Evolutionary conservation across 192 early-diverging fungal genomes (phyloP).

Genomic region (Coemansia sp.): DNA sequence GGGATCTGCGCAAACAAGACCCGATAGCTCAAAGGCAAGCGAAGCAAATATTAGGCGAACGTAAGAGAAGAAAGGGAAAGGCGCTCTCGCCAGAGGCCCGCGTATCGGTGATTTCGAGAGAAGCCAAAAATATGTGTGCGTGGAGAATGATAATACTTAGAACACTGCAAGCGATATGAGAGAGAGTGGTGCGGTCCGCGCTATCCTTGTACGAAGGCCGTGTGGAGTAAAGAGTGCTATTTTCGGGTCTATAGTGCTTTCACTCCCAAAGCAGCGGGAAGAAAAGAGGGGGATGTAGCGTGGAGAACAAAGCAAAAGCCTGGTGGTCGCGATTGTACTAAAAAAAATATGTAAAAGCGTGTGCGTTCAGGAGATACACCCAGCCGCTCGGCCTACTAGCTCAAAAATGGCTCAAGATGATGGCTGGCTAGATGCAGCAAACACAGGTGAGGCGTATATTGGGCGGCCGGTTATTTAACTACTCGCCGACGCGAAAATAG

Average conservation of each 20-base stretch:
- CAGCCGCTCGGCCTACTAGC: constrained; percentile 1
- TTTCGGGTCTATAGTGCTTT: constrained; percentile 2
- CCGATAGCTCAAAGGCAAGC: neutral
- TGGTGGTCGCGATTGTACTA: neutral
- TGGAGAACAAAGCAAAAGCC: neutral
- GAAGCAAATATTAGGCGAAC: neutral
- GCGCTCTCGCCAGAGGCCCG: neutral
- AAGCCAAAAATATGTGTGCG: neutral
- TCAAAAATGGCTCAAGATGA: constrained; percentile 1
- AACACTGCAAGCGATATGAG: neutral
- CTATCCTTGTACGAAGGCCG: neutral
- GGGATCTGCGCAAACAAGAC: neutral
- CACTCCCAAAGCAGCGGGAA: neutral
- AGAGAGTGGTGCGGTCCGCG: neutral
- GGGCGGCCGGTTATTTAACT: neutral
- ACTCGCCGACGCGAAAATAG: neutral
- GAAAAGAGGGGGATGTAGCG: neutral
- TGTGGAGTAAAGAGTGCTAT: constrained; percentile 17
- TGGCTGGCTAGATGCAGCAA: neutral
- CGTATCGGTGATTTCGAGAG: neutral
- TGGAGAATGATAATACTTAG: neutral
- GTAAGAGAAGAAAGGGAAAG: neutral
- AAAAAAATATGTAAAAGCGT: neutral
- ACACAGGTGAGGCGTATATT: constrained; percentile 9
- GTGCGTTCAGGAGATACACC: neutral